Base-by-base conservation (phyloP, 2,329 filamentous ascomycete genomes). In the Fusarium euwallaceae region DNA sequence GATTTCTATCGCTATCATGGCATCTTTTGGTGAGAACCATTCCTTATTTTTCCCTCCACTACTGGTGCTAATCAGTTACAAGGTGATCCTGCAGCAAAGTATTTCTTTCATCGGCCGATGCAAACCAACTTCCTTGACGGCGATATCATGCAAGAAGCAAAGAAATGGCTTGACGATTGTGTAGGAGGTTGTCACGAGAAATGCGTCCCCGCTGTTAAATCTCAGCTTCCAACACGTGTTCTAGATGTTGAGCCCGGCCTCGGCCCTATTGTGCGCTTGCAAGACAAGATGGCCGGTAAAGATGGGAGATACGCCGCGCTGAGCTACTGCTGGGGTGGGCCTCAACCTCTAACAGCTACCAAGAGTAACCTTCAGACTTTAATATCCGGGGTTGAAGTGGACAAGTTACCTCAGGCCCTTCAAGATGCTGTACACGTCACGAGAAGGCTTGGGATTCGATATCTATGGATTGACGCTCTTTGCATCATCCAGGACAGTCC, bases 121-220 rank as follows among this genome's bases (percentile, higher is more conserved):
- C 60, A 58, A 10, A 43, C 53, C 20, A 66, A 4, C 32, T 66
- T 66, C 39, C 27, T 66, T 4, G 32, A 66, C 17, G 43, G 60
- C 6, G 55, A 61, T 2, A 48, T 66, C 6, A 61, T 66, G 64
- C 34, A 53, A 12, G 22, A 53, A 11, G 56, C 55, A 8, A 53
- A 39, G 17, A 24, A n/a, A n/a, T 66, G 32, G 20, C 6, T 66
- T 29, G 16, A 29, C 5, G 64, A 66, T 12, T 66, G 64, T 17
- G 20, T 66, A 1, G 55, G 39, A 55, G 64, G 56, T 4, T 22
- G 64, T 24, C 64, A 66, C 12, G 56, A 55, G n/a, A 55, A 6
- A n/a, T 66, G 64, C n/a, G n/a, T 66, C 22, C 39, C 51, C 14
- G 34, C 51, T 32, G 34, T 24, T 6, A 20, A 66, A 22, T 34